phyloP scores from a whole-genome alignment of 139 green algal species.

The Zygnema circumcarinatum region DNA sequence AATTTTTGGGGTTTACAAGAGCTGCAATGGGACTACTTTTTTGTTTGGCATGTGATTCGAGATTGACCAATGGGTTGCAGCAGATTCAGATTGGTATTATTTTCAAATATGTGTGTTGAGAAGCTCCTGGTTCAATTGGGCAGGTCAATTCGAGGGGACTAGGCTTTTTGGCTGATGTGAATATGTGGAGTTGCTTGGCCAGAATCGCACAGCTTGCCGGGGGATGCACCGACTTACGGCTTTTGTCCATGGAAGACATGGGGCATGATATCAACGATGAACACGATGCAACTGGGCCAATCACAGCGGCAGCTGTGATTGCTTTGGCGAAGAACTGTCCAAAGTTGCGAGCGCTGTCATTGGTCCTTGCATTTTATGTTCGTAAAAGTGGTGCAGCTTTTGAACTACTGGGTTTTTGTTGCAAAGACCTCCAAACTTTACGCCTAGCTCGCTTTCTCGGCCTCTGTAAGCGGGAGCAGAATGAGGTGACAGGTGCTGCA shows the following conservation, averaged over 20 bases:
- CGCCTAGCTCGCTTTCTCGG: slow-evolving; percentile 29
- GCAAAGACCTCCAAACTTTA: slow-evolving; percentile 15
- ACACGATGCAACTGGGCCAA: neutral
- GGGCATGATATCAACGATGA: slow-evolving; percentile 40
- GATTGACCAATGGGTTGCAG: too few relatives aligned
- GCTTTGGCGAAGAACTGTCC: slow-evolving; percentile 25
- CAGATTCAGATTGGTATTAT: too few relatives aligned
- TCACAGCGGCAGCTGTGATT: slow-evolving; percentile 19
- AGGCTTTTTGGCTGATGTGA: too few relatives aligned
- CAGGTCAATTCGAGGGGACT: too few relatives aligned
- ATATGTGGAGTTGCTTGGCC: too few relatives aligned
- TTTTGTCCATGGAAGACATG: slow-evolving; percentile 39
- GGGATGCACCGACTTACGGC: slow-evolving; percentile 12
- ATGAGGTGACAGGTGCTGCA: neutral
- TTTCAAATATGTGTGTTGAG: too few relatives aligned
- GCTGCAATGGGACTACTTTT: too few relatives aligned
- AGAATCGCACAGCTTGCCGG: slow-evolving; percentile 13
- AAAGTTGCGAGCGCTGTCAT: slow-evolving; percentile 27
- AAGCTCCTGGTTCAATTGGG: too few relatives aligned
- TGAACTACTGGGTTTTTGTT: slow-evolving; percentile 16
- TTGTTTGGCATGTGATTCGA: too few relatives aligned
- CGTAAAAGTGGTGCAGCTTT: slow-evolving; percentile 6
- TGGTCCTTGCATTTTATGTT: slow-evolving; percentile 30
- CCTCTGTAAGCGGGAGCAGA: neutral
- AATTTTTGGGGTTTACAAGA: too few relatives aligned